phyloP scores from a whole-genome alignment of 2,329 filamentous ascomycete genomes.

The Aschersonia sp. region DNA sequence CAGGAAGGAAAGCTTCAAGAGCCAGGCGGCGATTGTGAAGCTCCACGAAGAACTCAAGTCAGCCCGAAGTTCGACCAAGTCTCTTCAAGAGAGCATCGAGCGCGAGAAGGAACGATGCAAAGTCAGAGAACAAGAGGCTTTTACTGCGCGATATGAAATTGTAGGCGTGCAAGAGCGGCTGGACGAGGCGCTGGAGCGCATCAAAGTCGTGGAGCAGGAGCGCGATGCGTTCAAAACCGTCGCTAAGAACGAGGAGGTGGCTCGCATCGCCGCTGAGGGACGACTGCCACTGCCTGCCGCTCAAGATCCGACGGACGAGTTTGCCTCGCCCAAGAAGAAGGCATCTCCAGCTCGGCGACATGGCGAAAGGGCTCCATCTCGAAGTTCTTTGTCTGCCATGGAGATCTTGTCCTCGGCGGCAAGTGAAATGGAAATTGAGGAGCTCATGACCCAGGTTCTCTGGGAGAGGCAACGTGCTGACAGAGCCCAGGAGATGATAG shows the following conservation, averaged over 20 bases:
- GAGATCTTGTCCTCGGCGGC: slow-evolving; percentile 40
- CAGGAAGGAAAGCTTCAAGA: slow-evolving; percentile 61
- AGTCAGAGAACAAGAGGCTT: slow-evolving; percentile 54
- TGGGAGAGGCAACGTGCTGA: slow-evolving; percentile 52
- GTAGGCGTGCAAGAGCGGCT: slow-evolving; percentile 54
- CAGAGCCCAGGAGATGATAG: slow-evolving; percentile 56
- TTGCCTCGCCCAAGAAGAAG: slow-evolving; percentile 44
- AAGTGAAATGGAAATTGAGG: slow-evolving; percentile 44
- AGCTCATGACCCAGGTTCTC: slow-evolving; percentile 34
- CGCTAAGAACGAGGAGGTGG: slow-evolving; percentile 59
- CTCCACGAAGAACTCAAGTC: slow-evolving; percentile 61
- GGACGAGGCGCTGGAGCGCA: slow-evolving; percentile 44
- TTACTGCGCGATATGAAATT: slow-evolving; percentile 50
- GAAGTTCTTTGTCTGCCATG: slow-evolving; percentile 30
- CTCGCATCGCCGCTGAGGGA: slow-evolving; percentile 58
- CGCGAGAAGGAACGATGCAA: slow-evolving; percentile 48
- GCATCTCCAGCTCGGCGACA: slow-evolving; percentile 8
- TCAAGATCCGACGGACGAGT: slow-evolving; percentile 43
- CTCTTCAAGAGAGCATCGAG: slow-evolving; percentile 43
- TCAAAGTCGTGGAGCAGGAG: slow-evolving; percentile 57
- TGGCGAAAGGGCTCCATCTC: slow-evolving; percentile 23
- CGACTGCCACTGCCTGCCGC: slow-evolving; percentile 47
- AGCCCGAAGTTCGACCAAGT: slow-evolving; percentile 36
- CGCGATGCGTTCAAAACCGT: slow-evolving; percentile 60
- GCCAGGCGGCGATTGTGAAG: slow-evolving; percentile 55